phyloP scores from a whole-genome alignment of 2,329 filamentous ascomycete species.

The Huntiella abstrusa region DNA sequence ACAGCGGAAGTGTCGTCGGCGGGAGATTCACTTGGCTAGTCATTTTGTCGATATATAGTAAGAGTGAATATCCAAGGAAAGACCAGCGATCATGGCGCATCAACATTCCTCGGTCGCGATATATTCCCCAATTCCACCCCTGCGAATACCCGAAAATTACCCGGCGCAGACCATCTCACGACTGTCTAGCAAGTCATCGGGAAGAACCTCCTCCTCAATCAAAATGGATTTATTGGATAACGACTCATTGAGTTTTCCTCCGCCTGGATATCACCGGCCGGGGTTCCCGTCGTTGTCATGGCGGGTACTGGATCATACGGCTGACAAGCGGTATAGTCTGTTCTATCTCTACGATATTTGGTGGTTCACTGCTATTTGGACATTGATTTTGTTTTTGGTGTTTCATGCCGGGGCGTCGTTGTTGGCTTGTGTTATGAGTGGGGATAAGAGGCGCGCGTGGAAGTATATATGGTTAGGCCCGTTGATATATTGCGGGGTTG shows the following conservation, averaged over 20 bases:
- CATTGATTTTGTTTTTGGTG: conserved; percentile 54
- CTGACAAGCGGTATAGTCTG: conserved; percentile 35
- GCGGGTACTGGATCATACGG: conserved; percentile 30
- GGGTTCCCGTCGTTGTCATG: conserved; percentile 69
- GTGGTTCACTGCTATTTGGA: conserved; percentile 79
- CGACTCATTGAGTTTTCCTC: conserved; percentile 13
- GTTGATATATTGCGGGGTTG: conserved; percentile 49
- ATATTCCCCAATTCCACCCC: too few species aligned
- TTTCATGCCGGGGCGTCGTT: conserved; percentile 55
- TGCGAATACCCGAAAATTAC: too few species aligned
- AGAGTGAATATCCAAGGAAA: not conserved
- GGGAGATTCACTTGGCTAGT: not conserved
- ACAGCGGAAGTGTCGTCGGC: conserved; percentile 28
- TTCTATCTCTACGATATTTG: conserved; percentile 63
- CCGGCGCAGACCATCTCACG: too few species aligned
- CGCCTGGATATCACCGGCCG: conserved; percentile 42
- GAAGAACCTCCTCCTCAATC: conserved; percentile 7
- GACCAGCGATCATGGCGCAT: too few species aligned
- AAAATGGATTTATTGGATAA: too few species aligned
- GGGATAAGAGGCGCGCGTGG: conserved; percentile 34
- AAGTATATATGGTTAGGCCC: conserved; percentile 54
- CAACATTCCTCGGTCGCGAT: too few species aligned
- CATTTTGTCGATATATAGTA: not conserved
- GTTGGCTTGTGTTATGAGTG: conserved; percentile 57
- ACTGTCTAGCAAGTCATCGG: too few species aligned